These are phyloP conservation scores for Suhomyces sp. DNA, from an alignment of 805 yeast genomes.

Conservation along the genomic window DNA sequence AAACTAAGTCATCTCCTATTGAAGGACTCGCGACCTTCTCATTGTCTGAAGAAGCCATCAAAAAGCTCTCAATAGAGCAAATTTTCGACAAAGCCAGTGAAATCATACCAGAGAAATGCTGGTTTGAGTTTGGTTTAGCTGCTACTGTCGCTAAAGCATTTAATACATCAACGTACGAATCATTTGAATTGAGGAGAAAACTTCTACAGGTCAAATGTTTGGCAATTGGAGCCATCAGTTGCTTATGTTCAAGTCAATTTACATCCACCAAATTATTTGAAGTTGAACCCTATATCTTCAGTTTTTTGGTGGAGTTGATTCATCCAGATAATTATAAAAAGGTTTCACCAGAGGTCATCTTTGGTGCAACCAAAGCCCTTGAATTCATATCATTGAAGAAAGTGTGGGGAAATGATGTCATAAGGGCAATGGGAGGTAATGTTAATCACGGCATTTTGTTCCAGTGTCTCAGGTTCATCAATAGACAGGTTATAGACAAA, in stretches of 20 bases:
- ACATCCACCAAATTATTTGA: slow-evolving; percentile 68
- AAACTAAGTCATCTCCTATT: slow-evolving; percentile 3
- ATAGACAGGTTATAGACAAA: slow-evolving; percentile 45
- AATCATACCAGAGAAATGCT: slow-evolving; percentile 58
- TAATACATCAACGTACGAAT: slow-evolving; percentile 52
- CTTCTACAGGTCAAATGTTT: slow-evolving; percentile 64
- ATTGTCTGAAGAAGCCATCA: slow-evolving; percentile 57
- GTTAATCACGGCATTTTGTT: slow-evolving; percentile 82
- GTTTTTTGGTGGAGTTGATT: slow-evolving; percentile 69
- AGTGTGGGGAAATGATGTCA: slow-evolving; percentile 72
- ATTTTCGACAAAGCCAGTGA: slow-evolving; percentile 60
- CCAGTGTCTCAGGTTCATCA: slow-evolving; percentile 66
- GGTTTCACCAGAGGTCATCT: slow-evolving; percentile 53
- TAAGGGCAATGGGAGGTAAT: slow-evolving; percentile 79
- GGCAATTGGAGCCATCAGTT: slow-evolving; percentile 63
- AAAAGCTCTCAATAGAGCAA: slow-evolving; percentile 55
- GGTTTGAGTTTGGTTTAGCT: slow-evolving; percentile 61
- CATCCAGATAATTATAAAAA: slow-evolving; percentile 54
- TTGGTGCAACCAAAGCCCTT: slow-evolving; percentile 63
- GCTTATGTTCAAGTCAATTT: slow-evolving; percentile 54
- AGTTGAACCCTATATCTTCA: slow-evolving; percentile 66
- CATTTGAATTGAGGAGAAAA: slow-evolving; percentile 54
- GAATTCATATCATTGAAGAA: slow-evolving; percentile 67
- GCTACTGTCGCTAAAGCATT: slow-evolving; percentile 74
- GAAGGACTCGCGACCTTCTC: slow-evolving; percentile 54